Percentiles rank a stretch among this genome's conserved stretches.
These are phyloP conservation scores for Colletotrichum agaves DNA, from an alignment of 2,329 filamentous ascomycete genomes.

Conservation along the genomic window DNA sequence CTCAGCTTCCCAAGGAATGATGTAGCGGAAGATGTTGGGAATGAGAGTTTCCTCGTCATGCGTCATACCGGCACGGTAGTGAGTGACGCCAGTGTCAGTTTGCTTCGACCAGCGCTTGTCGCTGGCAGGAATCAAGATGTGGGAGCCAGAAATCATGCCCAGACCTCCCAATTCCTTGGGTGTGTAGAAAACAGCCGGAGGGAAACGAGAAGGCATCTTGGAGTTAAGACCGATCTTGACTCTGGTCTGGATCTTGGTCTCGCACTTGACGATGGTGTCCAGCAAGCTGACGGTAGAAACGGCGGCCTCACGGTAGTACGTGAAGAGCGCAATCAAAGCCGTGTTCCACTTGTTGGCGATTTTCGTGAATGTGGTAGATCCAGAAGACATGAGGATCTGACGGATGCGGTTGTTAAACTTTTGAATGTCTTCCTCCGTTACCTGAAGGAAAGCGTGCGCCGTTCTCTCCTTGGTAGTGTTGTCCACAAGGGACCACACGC, in stretches of 20 bases:
- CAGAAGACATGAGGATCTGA: constrained; percentile 98
- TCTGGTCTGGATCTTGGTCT: constrained; percentile 98
- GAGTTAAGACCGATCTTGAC: constrained; percentile 99
- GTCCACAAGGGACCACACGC: constrained; percentile 96
- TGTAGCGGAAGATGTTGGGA: constrained; percentile 99
- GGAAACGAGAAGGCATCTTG: constrained; percentile 99
- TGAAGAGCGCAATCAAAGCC: constrained; percentile 94
- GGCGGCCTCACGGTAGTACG: constrained; percentile 97
- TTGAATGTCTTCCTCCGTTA: constrained; percentile 96
- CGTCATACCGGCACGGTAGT: constrained; percentile 97
- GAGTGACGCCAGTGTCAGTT: constrained; percentile 95
- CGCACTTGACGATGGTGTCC: constrained; percentile 98
- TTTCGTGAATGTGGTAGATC: constrained; percentile 99
- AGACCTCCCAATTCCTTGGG: constrained; percentile 97
- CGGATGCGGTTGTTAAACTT: constrained; percentile 99
- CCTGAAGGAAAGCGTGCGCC: constrained; percentile 95
- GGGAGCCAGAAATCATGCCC: constrained; percentile 98
- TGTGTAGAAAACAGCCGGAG: constrained; percentile 97
- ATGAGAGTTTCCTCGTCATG: constrained; percentile 98
- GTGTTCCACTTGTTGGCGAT: constrained; percentile 99
- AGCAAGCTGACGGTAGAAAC: constrained; percentile 94
- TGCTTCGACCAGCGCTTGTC: constrained; percentile 99
- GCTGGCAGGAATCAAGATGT: constrained; percentile 96
- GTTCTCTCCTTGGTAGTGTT: constrained; percentile 97
- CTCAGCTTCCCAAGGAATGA: constrained; percentile 98